Base-by-base conservation (phyloP, 1,284 basidiomycete species). In the Phenoliferia sp. region DNA sequence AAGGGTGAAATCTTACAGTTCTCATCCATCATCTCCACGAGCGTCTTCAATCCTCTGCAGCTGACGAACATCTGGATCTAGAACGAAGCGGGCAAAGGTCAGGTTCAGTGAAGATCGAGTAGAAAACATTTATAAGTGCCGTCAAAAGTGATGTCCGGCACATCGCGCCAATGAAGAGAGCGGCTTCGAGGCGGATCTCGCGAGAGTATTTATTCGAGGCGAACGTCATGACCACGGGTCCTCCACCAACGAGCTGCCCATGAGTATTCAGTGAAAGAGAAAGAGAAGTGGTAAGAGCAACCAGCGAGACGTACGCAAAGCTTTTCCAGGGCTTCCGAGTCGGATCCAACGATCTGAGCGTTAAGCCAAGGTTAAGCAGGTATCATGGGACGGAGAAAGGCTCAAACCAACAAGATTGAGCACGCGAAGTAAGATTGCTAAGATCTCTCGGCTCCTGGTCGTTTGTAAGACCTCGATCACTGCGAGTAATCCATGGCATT, bases 21-120 rank as follows among this genome's bases (percentile, higher is more conserved):
- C 80, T 97, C 95, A 76, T 98, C 95, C 31, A 99, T 85, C 59
- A 98, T 87, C 73, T 97, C 92, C 6, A 98, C 94, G 0, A 99
- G 85, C 54, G 69, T 72, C 9, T 59, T 59, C 52, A 68, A 54
- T 16, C 70, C 73, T 22, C 75, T 67, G 55, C 73, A 76, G 88
- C 92, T 91, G 73, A 97, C 95, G 80, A 97, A 96, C 94, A 96
- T 97, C 78, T 97, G 94, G 56, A 97, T 81, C 17, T 76, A 57
- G 52, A 9, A 12, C 26, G 33, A 12, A 3, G n/a, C n/a, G n/a
- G n/a, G 15, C 28, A 4, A 9, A 2, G 31, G 5, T 16, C 10
- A 19, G 36, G 52, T 34, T 33, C 35, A 36, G 19, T 17, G 10
- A 19, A 9, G 5, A 35, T 39, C 19, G 31, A 32, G 1, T 0